Conservation (phyloP, 2,329 filamentous ascomycete species). For the Alternaria alternata region DNA sequence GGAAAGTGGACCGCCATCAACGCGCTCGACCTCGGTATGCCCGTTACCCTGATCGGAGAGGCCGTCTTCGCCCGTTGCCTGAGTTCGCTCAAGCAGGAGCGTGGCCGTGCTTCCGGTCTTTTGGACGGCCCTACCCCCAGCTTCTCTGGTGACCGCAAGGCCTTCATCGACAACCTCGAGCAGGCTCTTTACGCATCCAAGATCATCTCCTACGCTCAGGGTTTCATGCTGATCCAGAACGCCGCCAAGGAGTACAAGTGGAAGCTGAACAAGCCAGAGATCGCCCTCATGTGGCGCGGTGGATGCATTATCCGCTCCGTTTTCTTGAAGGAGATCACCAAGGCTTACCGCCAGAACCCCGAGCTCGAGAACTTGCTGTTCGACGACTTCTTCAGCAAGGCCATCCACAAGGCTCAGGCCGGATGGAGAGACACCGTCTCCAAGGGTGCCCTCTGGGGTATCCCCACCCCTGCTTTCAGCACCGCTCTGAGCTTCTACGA, state of each 20-base stretch:
- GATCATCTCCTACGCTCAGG: conserved; percentile 99
- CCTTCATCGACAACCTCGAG: conserved; percentile 96
- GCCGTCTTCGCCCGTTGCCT: conserved; percentile 94
- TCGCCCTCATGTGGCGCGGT: conserved; percentile 99
- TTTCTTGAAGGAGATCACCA: conserved; percentile 99
- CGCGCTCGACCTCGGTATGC: conserved; percentile 97
- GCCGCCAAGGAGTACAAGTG: conserved; percentile 94
- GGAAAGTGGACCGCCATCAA: conserved; percentile 99
- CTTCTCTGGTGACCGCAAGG: conserved; percentile 89
- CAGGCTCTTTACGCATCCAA: conserved; percentile 99
- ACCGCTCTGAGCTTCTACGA: conserved; percentile 99
- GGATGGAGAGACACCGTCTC: conserved; percentile 71
- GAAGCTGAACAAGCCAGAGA: conserved; percentile 99
- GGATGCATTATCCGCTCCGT: conserved; percentile 99
- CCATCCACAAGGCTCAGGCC: conserved; percentile 91
- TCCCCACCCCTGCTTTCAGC: conserved; percentile 95
- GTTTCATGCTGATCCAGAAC: conserved; percentile 99
- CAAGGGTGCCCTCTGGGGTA: conserved; percentile 92
- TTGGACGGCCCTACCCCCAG: conserved; percentile 79
- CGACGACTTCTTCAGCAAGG: conserved; percentile 99
- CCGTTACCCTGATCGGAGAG: conserved; percentile 97
- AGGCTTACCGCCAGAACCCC: conserved; percentile 87
- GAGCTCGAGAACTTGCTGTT: conserved; percentile 98
- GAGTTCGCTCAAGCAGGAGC: conserved; percentile 93
- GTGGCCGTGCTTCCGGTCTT: conserved; percentile 78